Evolutionary conservation across 2,329 filamentous ascomycete genomes (phyloP).

Genomic region (Aspergillus fumigatus): DNA sequence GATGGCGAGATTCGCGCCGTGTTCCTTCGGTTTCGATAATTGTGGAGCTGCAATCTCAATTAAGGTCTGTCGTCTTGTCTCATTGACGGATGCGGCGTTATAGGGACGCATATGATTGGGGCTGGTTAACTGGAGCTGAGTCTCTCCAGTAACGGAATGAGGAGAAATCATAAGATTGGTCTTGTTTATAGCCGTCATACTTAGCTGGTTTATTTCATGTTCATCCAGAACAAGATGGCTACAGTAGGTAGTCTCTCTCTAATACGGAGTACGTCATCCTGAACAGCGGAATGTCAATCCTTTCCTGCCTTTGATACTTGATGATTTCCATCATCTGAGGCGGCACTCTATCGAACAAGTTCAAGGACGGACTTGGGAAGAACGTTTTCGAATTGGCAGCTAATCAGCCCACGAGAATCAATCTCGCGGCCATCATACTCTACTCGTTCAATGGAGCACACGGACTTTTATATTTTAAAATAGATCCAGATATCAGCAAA

Average conservation of each 20-base stretch:
- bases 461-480: background rate
- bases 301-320: background rate
- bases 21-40: background rate
- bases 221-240: background rate
- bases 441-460: background rate
- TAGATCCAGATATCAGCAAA: background rate
- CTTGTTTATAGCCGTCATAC: background rate
- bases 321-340: background rate
- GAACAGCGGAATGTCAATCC: background rate
- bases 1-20: too few relatives aligned
- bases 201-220: background rate
- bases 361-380: background rate
- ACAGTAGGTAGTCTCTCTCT: background rate
- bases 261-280: background rate
- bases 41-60: background rate
- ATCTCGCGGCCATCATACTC: background rate
- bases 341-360: background rate
- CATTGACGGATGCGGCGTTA: too few relatives aligned
- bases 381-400: background rate
- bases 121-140: background rate
- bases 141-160: background rate
- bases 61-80: background rate
- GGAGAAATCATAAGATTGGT: background rate
- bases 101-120: background rate
- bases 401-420: too few relatives aligned